Base-by-base conservation (phyloP, 305 asterid genomes). In the Coffea humblotiana region DNA sequence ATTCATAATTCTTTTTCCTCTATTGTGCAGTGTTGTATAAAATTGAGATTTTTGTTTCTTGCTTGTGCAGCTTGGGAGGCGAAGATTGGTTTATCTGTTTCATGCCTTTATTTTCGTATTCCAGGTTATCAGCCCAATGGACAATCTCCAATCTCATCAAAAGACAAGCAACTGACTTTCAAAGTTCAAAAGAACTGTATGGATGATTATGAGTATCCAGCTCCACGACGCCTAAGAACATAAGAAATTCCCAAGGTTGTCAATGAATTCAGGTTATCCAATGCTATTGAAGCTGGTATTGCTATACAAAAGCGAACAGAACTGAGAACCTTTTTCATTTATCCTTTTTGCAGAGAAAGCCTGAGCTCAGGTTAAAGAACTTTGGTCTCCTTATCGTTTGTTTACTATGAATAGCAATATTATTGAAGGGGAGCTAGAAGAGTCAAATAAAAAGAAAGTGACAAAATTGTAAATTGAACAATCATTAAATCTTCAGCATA, bases 211-310 rank as follows among this genome's bases (percentile, higher is more conserved):
- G 66, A 15, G 13, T 90, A 85, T 80, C 77, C 96, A 74, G 85
- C 94, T 77, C 97, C 97, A 2, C 85, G 92, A 16, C 87, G 93
- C 10, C 79, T 92, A 4, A 87, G 77, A 12, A 85, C 87, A 0
- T 87, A 90, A 18, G 97, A 92, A 83, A 88, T 92, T 76, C 90
- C 96, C 37, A 81, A 73, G 23, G 85, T 91, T 51, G 90, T 92
- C 71, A 68, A 90, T 74, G 88, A 92, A 77, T 92, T 92, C 82
- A 90, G 87, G 63, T 89, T 60, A 65, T 83, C 90, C 67, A 92
- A 90, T 73, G 97, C 94, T 64, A 85, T 89, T 15, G 93, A 90
- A 81, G 96, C 97, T 69, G 97, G 96, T 92, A 82, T 15, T 78
- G 11, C 8, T 77, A 40, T 71, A 11, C 23, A 2, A 10, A 48